Conservation (phyloP, 1,284 basidiomycete genomes). For the Cutaneotrichosporon sp. region DNA sequence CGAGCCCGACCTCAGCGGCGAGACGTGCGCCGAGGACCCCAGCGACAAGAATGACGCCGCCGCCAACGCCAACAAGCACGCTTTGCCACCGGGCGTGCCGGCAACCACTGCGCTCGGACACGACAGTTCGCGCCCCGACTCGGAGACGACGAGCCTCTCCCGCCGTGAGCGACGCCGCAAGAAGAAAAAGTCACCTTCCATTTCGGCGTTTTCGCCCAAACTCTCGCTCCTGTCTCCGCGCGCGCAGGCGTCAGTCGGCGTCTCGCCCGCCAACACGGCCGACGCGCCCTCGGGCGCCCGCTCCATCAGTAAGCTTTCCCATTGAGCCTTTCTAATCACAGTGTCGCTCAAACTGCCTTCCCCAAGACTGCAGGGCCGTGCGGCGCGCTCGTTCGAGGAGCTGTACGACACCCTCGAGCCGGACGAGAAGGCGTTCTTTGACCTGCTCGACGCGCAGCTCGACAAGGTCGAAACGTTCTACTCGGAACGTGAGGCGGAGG, state of each 20-base stretch:
- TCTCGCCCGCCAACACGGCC: neutral
- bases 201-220: constrained; percentile 6
- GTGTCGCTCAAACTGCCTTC: constrained; percentile 35
- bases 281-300: constrained; percentile 12
- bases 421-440: constrained; percentile 66
- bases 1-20: neutral
- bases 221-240: constrained; percentile 3
- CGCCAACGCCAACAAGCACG: neutral
- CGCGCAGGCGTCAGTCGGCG: constrained; percentile 7
- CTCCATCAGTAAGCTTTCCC: constrained; percentile 16
- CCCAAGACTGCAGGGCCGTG: constrained; percentile 23
- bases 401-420: constrained; percentile 46
- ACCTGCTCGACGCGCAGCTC: constrained; percentile 65
- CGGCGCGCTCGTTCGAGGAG: constrained; percentile 32
- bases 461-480: constrained; percentile 83
- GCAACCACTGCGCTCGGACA: too few relatives aligned
- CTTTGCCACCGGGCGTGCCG: too few relatives aligned
- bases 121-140: too few relatives aligned
- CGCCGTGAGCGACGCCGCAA: neutral
- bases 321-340: constrained; percentile 12
- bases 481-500: constrained; percentile 64
- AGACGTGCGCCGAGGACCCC: neutral
- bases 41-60: neutral
- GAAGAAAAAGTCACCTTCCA: neutral
- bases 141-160: too few relatives aligned